These are phyloP conservation scores for Ophiostoma sp. DNA, from an alignment of 2,329 filamentous ascomycete genomes.

Conservation along the genomic window DNA sequence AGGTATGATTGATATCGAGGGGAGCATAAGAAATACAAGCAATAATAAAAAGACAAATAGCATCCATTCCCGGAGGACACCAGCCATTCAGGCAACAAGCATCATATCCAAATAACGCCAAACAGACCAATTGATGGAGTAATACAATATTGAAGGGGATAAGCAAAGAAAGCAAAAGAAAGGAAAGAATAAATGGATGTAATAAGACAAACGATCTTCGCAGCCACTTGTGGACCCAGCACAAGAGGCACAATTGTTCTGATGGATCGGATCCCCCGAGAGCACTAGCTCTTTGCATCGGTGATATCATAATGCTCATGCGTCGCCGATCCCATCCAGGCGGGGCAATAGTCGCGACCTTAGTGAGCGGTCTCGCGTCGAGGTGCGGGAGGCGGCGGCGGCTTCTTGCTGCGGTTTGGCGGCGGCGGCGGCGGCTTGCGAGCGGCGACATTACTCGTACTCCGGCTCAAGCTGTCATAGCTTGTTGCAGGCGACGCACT, in stretches of 20 bases:
- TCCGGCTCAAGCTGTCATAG: constrained; percentile 49
- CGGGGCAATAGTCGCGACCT: not conserved
- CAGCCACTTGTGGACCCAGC: not conserved
- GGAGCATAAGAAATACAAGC: not conserved
- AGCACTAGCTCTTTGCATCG: not conserved
- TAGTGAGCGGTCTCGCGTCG: constrained; percentile 17
- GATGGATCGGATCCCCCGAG: not conserved
- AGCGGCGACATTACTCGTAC: constrained; percentile 35
- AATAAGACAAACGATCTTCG: no score
- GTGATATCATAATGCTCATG: not conserved
- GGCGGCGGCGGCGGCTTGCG: constrained; percentile 44
- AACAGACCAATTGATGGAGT: constrained; percentile 3
- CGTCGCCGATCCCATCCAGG: not conserved
- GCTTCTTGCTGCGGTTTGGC: constrained; percentile 49
- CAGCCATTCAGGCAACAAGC: constrained; percentile 6
- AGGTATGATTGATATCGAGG: not conserved
- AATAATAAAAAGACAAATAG: not conserved
- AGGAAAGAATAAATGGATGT: not conserved
- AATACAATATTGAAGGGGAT: not conserved
- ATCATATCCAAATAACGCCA: constrained; percentile 9
- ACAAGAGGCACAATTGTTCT: not conserved
- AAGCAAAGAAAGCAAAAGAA: not conserved
- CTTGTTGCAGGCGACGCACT: constrained; percentile 53
- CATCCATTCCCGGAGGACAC: not conserved
- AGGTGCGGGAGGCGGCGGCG: constrained; percentile 44